phyloP scores from a whole-genome alignment of 1,139 yeast species.

The Candida glucosophila region DNA sequence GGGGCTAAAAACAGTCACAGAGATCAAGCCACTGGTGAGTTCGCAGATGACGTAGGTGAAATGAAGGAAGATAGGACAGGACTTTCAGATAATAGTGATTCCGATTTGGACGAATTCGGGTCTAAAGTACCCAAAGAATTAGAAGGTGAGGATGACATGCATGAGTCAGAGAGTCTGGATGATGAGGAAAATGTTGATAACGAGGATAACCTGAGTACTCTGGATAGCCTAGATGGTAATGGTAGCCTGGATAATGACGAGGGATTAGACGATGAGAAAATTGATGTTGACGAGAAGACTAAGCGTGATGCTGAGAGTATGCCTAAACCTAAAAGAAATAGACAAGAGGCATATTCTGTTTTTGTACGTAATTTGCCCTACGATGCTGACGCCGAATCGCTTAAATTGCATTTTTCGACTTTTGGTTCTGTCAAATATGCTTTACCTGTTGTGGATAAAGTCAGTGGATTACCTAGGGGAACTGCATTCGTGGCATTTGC shows the following conservation, averaged over 20 bases:
- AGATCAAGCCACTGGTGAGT: conserved; percentile 25
- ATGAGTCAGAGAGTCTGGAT: conserved; percentile 6
- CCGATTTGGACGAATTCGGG: background rate
- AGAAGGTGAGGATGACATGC: conserved; percentile 1
- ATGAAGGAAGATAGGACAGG: background rate
- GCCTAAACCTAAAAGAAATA: conserved; percentile 39
- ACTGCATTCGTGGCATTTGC: conserved; percentile 90
- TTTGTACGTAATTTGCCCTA: conserved; percentile 93
- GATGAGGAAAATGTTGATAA: conserved; percentile 26
- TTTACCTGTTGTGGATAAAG: conserved; percentile 81
- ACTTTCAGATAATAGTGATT: background rate
- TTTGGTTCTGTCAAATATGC: conserved; percentile 93
- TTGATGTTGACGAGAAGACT: conserved; percentile 20
- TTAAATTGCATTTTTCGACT: conserved; percentile 66
- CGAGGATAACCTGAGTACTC: conserved; percentile 11
- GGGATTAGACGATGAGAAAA: conserved; percentile 9
- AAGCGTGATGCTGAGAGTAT: conserved; percentile 21
- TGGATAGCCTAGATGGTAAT: conserved; percentile 23
- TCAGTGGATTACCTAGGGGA: conserved; percentile 82
- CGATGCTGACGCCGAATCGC: conserved; percentile 77
- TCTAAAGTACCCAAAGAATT: too few species aligned
- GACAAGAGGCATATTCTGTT: conserved; percentile 60
- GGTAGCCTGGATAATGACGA: conserved; percentile 21
- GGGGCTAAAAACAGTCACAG: conserved; percentile 18
- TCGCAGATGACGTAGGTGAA: conserved; percentile 13